A percentile compares a stretch with the other conserved stretches of the same genome.
phyloP scores from a whole-genome alignment of 208 protist genomes.

The Herpetomonas tarakana region DNA sequence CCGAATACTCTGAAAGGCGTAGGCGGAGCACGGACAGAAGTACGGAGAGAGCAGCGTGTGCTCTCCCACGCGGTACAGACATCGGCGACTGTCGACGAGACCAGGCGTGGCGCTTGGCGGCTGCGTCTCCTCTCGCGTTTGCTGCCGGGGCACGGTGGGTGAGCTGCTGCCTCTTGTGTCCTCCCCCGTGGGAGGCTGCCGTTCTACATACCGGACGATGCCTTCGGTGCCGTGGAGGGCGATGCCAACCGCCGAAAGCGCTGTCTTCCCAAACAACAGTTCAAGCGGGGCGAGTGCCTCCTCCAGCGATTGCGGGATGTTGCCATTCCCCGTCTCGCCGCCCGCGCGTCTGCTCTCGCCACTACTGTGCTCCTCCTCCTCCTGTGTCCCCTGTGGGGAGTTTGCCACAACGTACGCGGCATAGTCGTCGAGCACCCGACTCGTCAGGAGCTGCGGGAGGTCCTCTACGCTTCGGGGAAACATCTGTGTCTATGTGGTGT shows the following conservation, averaged over 20 bases:
- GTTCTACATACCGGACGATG: slow-evolving; percentile 60
- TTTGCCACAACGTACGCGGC: slow-evolving; percentile 25
- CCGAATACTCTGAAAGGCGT: slow-evolving; percentile 69
- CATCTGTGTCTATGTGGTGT: slow-evolving; percentile 5
- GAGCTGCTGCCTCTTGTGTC: background rate
- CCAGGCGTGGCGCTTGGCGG: background rate
- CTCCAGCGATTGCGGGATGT: slow-evolving; percentile 25
- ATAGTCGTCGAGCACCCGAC: slow-evolving; percentile 35
- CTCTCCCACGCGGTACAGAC: slow-evolving; percentile 74
- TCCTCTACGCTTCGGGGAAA: slow-evolving; percentile 17
- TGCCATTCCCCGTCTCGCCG: background rate
- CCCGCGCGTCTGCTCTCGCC: background rate
- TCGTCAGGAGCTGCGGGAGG: slow-evolving; percentile 33
- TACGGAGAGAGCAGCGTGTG: slow-evolving; percentile 69
- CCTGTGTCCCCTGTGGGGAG: background rate
- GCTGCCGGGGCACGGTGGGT: background rate
- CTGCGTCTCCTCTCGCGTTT: background rate
- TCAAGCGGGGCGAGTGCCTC: slow-evolving; percentile 69
- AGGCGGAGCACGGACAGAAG: slow-evolving; percentile 81
- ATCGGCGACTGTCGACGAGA: slow-evolving; percentile 17
- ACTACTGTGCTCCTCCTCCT: background rate
- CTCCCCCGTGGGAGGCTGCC: background rate
- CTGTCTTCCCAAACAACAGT: slow-evolving; percentile 70
- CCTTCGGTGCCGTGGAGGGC: slow-evolving; percentile 64
- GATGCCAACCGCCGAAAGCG: slow-evolving; percentile 71